A percentile compares a stretch with the other conserved stretches of the same genome.
phyloP scores from a whole-genome alignment of 164 flowering plant species.

The Vitis riparia region DNA sequence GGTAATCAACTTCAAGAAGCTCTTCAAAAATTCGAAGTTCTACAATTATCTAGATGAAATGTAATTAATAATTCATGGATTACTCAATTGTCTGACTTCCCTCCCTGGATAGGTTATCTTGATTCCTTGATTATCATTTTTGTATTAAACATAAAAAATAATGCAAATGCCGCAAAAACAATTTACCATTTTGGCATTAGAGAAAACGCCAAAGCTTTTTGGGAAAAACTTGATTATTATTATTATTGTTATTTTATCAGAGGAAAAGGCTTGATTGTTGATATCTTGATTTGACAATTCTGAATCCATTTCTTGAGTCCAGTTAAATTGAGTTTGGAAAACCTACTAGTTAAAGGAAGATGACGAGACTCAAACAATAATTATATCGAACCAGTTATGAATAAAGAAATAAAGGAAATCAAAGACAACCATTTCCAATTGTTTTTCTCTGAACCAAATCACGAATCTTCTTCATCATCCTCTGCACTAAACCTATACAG shows the following conservation, averaged over 20 bases:
- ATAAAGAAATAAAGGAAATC: conserved; percentile 1
- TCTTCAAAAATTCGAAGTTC: conserved; percentile 99
- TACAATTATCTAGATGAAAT: conserved; percentile 27
- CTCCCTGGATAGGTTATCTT: neutral
- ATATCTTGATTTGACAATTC: conserved; percentile 66
- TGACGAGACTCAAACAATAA: conserved; percentile 3
- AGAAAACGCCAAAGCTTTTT: conserved; percentile 96
- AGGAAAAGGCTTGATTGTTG: conserved; percentile 10
- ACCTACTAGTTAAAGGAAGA: conserved; percentile 42
- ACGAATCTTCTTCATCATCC: conserved; percentile 85
- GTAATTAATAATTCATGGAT: neutral
- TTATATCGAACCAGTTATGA: conserved; percentile 1
- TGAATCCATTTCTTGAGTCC: conserved; percentile 80
- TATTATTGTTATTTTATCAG: neutral
- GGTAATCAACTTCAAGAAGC: conserved; percentile 96
- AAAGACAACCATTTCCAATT: conserved; percentile 87
- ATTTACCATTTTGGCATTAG: conserved; percentile 92
- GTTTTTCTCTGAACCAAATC: conserved; percentile 76
- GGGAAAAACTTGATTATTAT: conserved; percentile 69
- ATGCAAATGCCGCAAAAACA: neutral
- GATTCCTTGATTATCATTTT: conserved; percentile 1
- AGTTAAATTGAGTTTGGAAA: conserved; percentile 88
- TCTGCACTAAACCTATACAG: conserved; percentile 75
- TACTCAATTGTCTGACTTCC: neutral
- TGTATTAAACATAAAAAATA: neutral